Conservation (phyloP, 2,329 filamentous ascomycete genomes). For the Colletotrichum karsti region DNA sequence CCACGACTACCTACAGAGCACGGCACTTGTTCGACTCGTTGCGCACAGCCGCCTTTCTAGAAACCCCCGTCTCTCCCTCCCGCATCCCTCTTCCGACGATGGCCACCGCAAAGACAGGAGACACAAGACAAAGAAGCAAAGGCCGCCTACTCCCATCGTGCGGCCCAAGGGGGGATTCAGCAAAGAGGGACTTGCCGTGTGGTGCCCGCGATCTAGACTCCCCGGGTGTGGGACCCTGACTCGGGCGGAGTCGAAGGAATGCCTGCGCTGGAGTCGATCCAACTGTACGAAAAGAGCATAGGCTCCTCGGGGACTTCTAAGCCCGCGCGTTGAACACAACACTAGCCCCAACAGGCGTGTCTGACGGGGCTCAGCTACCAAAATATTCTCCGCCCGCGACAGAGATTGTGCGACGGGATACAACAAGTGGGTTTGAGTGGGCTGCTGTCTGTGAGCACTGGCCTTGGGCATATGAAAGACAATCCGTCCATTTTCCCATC, state of each 20-base stretch:
- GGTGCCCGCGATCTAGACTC: slow-evolving; percentile 29
- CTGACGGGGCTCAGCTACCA: slow-evolving; percentile 27
- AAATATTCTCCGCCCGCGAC: slow-evolving; percentile 30
- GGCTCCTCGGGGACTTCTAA: slow-evolving; percentile 27
- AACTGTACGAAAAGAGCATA: slow-evolving; percentile 26
- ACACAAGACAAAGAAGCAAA: slow-evolving; percentile 21
- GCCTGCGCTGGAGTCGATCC: slow-evolving; percentile 24
- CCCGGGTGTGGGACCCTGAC: slow-evolving; percentile 26
- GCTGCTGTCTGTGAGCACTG: not conserved
- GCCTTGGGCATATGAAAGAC: not conserved
- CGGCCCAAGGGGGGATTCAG: not conserved
- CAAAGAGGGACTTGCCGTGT: slow-evolving; percentile 22
- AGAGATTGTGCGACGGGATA: slow-evolving; percentile 26
- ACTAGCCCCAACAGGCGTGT: slow-evolving; percentile 19
- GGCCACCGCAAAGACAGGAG: not conserved
- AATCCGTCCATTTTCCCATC: not conserved
- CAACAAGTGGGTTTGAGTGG: slow-evolving; percentile 11
- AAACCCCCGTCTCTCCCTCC: not conserved
- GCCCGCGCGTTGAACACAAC: slow-evolving; percentile 21
- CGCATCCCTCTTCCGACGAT: slow-evolving; percentile 5
- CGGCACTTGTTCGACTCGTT: not conserved
- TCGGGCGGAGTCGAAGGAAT: slow-evolving; percentile 25
- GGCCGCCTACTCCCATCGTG: not conserved
- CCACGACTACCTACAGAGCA: not conserved
- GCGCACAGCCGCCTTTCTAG: slow-evolving; percentile 5